Evolutionary conservation across 2,329 filamentous ascomycete species (phyloP), one percentile per base, ranked within the genome.

Genomic region (Penicillium sp.): DNA sequence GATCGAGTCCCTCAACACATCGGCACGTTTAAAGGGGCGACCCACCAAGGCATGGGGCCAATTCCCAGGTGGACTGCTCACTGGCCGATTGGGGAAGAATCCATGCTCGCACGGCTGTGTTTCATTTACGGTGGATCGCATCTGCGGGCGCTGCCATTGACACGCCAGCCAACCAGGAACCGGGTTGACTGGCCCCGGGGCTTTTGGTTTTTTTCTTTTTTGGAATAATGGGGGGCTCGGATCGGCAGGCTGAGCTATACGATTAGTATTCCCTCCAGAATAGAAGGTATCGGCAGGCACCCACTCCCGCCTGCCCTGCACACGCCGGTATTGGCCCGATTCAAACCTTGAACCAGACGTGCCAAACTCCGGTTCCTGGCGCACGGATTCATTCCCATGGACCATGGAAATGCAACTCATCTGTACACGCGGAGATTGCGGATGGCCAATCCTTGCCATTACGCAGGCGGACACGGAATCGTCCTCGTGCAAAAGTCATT

Each of bases 51-150:
- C 46, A 44, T 36, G 46, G 43, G 52, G 22, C 47, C 35, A 54
- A 28, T 14, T 20, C 16, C 41, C 36, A 30, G 33, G 18, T 46
- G 30, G 22, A 48, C 45, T 46, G 42, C 55, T 44, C 25, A 47
- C 58, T 48, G 50, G 44, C 42, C 28, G 36, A 44, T 11, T 22
- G 39, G 33, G 39, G 13, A n/a, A 11, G 14, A 33, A 8, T 27
- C n/a, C 38, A 28, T 44, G 43, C 45, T 57, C 50, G 49, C 44
- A 50, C 50, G 50, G 53, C 44, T 43, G 30, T 48, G 55, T 60
- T 58, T 58, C 57, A 56, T 58, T 60, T 60, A 35, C 42, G 46
- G 57, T 58, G 57, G 57, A 56, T 50, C 44, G 53, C 48, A 45
- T 47, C 43, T 35, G 20, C 16, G 27, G 36, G 30, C 27, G 48